phyloP scores from a whole-genome alignment of 2,329 filamentous ascomycete species.

The Arthrinium puccinioides region DNA sequence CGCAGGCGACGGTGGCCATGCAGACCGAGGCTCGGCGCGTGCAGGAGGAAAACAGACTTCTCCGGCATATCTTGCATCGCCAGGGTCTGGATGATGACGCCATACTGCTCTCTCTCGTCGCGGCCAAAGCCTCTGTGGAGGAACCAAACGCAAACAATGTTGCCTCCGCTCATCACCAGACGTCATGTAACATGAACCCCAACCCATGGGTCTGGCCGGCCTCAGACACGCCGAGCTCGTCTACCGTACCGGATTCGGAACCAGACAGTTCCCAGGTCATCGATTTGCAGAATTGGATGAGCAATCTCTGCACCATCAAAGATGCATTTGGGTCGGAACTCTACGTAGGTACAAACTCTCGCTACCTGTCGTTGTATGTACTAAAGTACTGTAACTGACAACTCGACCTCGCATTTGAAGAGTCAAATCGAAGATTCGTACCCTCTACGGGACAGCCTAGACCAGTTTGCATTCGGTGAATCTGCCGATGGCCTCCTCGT shows the following conservation, averaged over 20 bases:
- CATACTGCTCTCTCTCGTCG: background rate
- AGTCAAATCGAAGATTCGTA: too few relatives aligned
- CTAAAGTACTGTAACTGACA: too few relatives aligned
- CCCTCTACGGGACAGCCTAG: too few relatives aligned
- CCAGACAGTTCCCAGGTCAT: background rate
- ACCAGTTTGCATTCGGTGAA: too few relatives aligned
- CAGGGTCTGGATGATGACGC: background rate
- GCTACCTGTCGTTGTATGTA: too few relatives aligned
- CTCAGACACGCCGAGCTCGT: too few relatives aligned
- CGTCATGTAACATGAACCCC: too few relatives aligned
- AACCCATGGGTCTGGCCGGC: too few relatives aligned
- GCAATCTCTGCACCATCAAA: background rate
- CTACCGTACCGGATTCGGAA: too few relatives aligned
- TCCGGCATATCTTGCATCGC: background rate
- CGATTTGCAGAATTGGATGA: background rate
- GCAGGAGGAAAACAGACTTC: background rate
- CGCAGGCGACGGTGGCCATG: background rate
- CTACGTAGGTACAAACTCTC: background rate
- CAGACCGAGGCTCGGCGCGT: background rate
- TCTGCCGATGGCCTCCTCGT: too few relatives aligned
- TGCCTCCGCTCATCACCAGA: too few relatives aligned
- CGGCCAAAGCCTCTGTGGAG: background rate
- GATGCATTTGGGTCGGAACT: background rate
- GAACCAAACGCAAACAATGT: background rate
- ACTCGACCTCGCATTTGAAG: too few relatives aligned